Conservation (phyloP, 2,329 filamentous ascomycete species). For the Teratosphaeria gauchensis region DNA sequence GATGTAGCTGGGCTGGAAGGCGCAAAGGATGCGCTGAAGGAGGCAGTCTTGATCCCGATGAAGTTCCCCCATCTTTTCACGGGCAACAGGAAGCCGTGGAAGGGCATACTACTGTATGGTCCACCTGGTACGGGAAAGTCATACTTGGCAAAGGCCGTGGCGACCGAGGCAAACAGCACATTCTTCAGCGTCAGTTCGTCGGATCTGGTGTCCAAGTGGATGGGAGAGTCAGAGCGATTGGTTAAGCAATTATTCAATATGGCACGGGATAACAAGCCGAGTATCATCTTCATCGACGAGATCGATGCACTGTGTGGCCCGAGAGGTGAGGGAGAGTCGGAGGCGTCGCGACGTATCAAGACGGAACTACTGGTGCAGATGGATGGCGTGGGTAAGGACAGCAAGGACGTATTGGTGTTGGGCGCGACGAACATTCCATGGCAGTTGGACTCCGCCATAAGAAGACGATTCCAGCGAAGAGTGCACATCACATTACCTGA, state of each 20-base stretch:
- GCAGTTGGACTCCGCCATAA: slow-evolving; percentile 94
- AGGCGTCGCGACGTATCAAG: slow-evolving; percentile 95
- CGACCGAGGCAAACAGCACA: slow-evolving; percentile 95
- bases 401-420: slow-evolving; percentile 83
- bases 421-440: slow-evolving; percentile 98
- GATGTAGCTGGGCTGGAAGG: slow-evolving; percentile 90
- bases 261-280: slow-evolving; percentile 95
- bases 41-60: slow-evolving; percentile 94
- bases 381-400: slow-evolving; percentile 97
- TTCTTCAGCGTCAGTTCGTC: slow-evolving; percentile 98
- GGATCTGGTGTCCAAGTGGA: slow-evolving; percentile 98
- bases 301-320: slow-evolving; percentile 94
- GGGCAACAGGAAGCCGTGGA: slow-evolving; percentile 95
- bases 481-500: slow-evolving; percentile 95
- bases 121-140: slow-evolving; percentile 96
- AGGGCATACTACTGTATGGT: slow-evolving; percentile 91
- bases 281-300: slow-evolving; percentile 98
- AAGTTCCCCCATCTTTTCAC: slow-evolving; percentile 96
- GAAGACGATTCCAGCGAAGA: slow-evolving; percentile 87
- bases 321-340: slow-evolving; percentile 87
- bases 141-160: slow-evolving; percentile 93
- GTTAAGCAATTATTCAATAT: slow-evolving; percentile 96
- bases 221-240: slow-evolving; percentile 97
- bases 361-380: slow-evolving; percentile 97
- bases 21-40: slow-evolving; percentile 94